Conservation (phyloP, 495 filamentous ascomycete species). For the Lasiosphaeria ovina region DNA sequence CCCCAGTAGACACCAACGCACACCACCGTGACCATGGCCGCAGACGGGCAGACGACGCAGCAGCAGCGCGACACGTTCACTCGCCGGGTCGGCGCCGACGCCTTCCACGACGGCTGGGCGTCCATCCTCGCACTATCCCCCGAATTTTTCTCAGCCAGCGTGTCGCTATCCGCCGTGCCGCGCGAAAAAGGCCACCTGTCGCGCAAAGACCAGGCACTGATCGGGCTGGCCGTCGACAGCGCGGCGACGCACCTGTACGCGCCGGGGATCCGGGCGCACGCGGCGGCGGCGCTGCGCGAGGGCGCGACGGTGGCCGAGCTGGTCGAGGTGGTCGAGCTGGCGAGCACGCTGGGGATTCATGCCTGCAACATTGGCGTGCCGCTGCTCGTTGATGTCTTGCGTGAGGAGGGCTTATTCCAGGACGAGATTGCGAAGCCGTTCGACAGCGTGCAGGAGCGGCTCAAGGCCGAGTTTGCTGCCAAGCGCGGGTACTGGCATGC, state of each 20-base stretch:
- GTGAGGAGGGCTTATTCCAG: conserved; percentile 32
- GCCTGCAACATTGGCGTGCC: conserved; percentile 47
- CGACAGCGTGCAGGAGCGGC: conserved; percentile 23
- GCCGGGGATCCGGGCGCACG: conserved; percentile 36
- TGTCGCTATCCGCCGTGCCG: conserved; percentile 31
- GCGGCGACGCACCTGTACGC: conserved; percentile 40
- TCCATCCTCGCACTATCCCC: conserved; percentile 34
- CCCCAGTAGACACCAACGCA: neutral
- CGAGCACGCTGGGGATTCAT: conserved; percentile 42
- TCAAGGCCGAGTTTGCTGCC: conserved; percentile 31
- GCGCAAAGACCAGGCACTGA: conserved; percentile 39
- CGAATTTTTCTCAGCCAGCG: conserved; percentile 33
- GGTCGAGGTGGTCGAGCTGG: conserved; percentile 40
- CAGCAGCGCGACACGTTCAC: conserved; percentile 18
- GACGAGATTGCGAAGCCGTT: conserved; percentile 28
- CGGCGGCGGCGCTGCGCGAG: conserved; percentile 25
- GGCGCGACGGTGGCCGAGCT: conserved; percentile 40
- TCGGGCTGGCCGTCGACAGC: conserved; percentile 39
- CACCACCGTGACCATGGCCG: conserved; percentile 10
- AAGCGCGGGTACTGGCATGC: conserved; percentile 46
- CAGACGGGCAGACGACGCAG: conserved; percentile 8
- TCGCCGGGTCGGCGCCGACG: conserved; percentile 15
- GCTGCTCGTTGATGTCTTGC: conserved; percentile 40
- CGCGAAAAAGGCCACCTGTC: conserved; percentile 31
- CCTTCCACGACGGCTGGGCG: conserved; percentile 30